Percentiles rank a stretch among this genome's conserved stretches.
Conservation (phyloP, 306 rosid species). For the Malus sieversii region DNA sequence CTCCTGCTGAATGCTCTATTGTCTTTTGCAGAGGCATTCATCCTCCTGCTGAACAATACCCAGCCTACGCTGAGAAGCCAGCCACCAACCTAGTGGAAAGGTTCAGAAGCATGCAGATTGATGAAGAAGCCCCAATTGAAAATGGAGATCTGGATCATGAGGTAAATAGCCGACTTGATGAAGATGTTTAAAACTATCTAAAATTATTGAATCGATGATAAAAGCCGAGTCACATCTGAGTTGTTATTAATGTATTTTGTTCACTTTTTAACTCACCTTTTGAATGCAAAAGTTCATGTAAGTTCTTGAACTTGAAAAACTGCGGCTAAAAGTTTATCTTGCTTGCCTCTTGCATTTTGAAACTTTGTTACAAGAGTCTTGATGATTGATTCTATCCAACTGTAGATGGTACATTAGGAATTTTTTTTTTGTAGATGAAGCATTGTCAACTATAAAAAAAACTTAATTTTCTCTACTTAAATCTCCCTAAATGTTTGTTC, state of each 20-base stretch:
- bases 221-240: not conserved
- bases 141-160: constrained; percentile 65
- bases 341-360: not conserved
- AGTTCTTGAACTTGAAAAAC: not conserved
- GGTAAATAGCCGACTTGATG: constrained; percentile 35
- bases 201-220: not conserved
- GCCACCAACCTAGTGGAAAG: constrained; percentile 63
- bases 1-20: constrained; percentile 45
- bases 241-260: not conserved
- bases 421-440: not conserved
- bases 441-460: not conserved
- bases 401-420: not conserved
- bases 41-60: constrained; percentile 70
- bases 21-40: constrained; percentile 42
- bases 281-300: not conserved
- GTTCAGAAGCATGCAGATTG: constrained; percentile 69
- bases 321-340: not conserved
- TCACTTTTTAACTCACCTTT: not conserved
- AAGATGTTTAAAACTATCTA: not conserved
- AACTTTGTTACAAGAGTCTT: not conserved
- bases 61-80: constrained; percentile 51
- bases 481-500: not conserved
- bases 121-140: constrained; percentile 51
- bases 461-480: not conserved
- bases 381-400: not conserved